Evolutionary conservation across 768 basidiomycete genomes (phyloP).

Genomic region (Boletales sp.): DNA sequence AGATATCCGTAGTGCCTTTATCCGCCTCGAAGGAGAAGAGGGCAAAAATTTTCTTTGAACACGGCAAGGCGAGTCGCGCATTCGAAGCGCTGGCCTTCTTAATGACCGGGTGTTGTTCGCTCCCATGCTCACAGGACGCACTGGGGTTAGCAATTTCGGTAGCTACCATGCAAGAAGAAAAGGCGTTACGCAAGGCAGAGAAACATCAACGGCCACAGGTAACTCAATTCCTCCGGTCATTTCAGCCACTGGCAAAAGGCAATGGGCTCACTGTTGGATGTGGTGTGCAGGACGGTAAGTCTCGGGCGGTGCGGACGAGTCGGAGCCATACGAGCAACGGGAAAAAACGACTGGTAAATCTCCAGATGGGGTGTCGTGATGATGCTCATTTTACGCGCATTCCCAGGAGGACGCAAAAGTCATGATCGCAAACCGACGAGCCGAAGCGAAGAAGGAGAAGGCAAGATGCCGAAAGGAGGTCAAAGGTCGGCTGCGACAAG

Average conservation of each 20-base stretch:
- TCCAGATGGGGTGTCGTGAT: slow-evolving; percentile 10
- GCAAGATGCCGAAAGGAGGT: slow-evolving; percentile 29
- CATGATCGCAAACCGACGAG: slow-evolving; percentile 34
- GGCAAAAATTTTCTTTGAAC: slow-evolving; percentile 28
- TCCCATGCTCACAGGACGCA: slow-evolving; percentile 38
- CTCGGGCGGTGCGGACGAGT: slow-evolving; percentile 25
- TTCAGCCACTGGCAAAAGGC: slow-evolving; percentile 9
- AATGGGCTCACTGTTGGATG: slow-evolving; percentile 15
- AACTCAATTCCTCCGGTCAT: slow-evolving; percentile 4
- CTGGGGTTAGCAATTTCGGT: slow-evolving; percentile 46
- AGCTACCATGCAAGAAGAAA: slow-evolving; percentile 44
- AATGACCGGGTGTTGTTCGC: slow-evolving; percentile 18
- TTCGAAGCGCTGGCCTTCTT: slow-evolving; percentile 12
- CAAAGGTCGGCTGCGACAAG: slow-evolving; percentile 10
- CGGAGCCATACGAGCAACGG: slow-evolving; percentile 24
- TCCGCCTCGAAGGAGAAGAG: slow-evolving; percentile 25
- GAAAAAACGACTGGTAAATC: slow-evolving; percentile 39
- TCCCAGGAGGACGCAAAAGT: slow-evolving; percentile 42
- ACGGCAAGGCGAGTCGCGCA: slow-evolving; percentile 29
- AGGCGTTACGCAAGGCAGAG: slow-evolving; percentile 35
- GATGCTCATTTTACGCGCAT: slow-evolving; percentile 10
- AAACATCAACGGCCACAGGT: slow-evolving; percentile 42
- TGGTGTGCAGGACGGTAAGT: slow-evolving; percentile 25
- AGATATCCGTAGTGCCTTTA: slow-evolving; percentile 17
- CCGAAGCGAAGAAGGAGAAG: slow-evolving; percentile 39